Evolutionary conservation across 2,329 filamentous ascomycete species (phyloP).

Genomic region (Diaporthe vexans): DNA sequence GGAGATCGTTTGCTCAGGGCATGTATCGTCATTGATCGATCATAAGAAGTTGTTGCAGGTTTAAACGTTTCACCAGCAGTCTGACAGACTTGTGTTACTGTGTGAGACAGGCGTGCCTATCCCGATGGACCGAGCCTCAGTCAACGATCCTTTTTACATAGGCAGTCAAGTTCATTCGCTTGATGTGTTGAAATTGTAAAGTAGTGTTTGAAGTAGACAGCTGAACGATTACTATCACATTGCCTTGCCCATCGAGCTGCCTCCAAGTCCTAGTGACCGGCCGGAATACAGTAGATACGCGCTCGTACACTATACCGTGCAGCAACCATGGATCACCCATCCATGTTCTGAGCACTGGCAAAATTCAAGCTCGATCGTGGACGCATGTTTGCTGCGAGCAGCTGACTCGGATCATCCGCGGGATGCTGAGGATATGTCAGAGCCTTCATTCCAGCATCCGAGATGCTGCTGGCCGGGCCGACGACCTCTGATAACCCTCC

Average conservation of each 20-base stretch:
- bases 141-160: slow-evolving; percentile 19
- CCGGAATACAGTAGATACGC: neutral
- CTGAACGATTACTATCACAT: neutral
- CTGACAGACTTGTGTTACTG: neutral
- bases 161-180: neutral
- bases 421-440: neutral
- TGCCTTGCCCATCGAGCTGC: neutral
- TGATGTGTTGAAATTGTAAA: slow-evolving; percentile 4
- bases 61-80: neutral
- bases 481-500: neutral
- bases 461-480: slow-evolving; percentile 19
- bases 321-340: no score
- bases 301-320: neutral
- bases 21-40: neutral
- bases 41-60: neutral
- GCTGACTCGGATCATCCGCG: neutral
- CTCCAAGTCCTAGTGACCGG: neutral
- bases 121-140: neutral
- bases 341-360: neutral
- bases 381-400: neutral
- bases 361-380: neutral
- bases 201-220: slow-evolving; percentile 9
- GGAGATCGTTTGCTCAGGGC: neutral
- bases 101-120: neutral
- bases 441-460: neutral